A percentile compares a stretch with the other conserved stretches of the same genome.
Conservation (phyloP, 2,329 filamentous ascomycete genomes). For the Penicillium sp. region DNA sequence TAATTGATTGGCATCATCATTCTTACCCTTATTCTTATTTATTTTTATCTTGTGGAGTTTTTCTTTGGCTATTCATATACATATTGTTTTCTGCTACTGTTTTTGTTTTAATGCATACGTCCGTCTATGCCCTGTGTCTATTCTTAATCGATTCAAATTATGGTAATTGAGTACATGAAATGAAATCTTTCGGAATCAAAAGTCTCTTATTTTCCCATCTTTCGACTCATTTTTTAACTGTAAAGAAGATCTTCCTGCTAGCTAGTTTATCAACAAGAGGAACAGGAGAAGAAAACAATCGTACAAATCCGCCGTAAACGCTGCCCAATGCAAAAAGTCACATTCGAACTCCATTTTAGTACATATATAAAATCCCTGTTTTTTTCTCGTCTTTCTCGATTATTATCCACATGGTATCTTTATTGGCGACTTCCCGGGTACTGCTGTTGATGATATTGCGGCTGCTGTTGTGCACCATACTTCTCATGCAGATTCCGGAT, state of each 20-base stretch:
- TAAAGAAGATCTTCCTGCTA: background rate
- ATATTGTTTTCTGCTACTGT: background rate
- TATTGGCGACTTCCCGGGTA: conserved; percentile 8
- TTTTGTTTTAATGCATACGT: background rate
- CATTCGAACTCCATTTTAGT: background rate
- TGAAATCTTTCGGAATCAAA: background rate
- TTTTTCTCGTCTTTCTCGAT: background rate
- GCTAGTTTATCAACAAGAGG: background rate
- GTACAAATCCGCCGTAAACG: background rate
- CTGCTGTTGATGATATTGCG: conserved; percentile 18
- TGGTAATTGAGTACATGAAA: background rate
- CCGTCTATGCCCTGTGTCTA: background rate
- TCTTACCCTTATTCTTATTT: background rate
- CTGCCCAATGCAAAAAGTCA: conserved; percentile 7
- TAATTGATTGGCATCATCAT: background rate
- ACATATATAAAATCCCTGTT: background rate
- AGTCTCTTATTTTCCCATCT: background rate
- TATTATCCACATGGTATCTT: background rate
- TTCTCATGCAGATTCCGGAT: conserved; percentile 66
- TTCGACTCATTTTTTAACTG: background rate
- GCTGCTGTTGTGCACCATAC: conserved; percentile 27
- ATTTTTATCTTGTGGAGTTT: background rate
- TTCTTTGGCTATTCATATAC: background rate
- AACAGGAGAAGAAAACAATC: background rate
- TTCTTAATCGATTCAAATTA: background rate